Conservation (phyloP, 192 early-diverging fungal genomes). For the Backusella tarrabulga region DNA sequence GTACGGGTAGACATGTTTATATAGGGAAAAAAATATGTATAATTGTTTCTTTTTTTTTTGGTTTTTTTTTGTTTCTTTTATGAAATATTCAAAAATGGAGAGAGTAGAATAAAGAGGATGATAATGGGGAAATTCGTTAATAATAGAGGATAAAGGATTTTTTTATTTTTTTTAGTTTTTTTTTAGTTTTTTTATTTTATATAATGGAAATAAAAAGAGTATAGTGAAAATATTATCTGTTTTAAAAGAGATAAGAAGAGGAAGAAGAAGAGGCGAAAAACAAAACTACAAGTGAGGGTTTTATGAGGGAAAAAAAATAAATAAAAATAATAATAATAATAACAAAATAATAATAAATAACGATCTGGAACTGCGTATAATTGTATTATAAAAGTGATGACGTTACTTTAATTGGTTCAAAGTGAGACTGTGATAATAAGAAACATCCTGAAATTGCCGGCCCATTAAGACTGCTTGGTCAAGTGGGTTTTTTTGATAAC, state of each 20-base stretch:
- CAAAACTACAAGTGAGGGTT: not conserved
- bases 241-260: not conserved
- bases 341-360: not conserved
- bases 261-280: not conserved
- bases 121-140: not conserved
- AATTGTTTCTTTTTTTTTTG: not conserved
- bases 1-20: conserved; percentile 4
- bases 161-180: not conserved
- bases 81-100: not conserved
- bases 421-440: not conserved
- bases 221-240: not conserved
- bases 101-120: not conserved
- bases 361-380: not conserved
- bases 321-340: not conserved
- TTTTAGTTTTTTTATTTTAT: not conserved
- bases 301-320: not conserved
- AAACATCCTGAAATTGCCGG: not conserved
- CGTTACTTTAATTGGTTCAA: not conserved
- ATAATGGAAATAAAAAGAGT: not conserved
- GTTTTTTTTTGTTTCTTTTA: not conserved
- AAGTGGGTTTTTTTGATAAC: not conserved
- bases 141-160: not conserved
- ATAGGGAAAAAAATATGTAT: not conserved
- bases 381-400: not conserved
- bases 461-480: not conserved